These are phyloP conservation scores for Neophaeococcomyces mojaviensis DNA, from an alignment of 2,329 filamentous ascomycete species.

Conservation along the genomic window DNA sequence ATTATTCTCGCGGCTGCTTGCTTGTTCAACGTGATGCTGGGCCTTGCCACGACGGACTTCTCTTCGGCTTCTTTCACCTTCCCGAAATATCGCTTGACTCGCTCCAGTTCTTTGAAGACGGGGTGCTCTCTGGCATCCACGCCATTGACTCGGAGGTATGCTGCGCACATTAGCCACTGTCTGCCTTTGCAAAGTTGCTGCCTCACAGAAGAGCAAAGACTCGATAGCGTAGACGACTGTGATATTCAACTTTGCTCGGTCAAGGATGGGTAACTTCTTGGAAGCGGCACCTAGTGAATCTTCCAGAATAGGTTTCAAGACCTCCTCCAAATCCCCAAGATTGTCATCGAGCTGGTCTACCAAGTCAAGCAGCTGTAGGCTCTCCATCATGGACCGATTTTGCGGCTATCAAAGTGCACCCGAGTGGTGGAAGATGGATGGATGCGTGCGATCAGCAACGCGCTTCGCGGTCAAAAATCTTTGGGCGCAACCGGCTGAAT, in stretches of 20 bases:
- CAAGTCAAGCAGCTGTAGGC: background rate
- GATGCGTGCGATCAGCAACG: too few relatives aligned
- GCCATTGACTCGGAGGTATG: constrained; percentile 70
- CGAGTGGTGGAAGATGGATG: too few relatives aligned
- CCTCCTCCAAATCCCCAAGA: constrained; percentile 69
- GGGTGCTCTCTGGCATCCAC: constrained; percentile 75
- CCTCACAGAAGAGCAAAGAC: constrained; percentile 75
- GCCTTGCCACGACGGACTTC: constrained; percentile 39
- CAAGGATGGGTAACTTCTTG: constrained; percentile 77
- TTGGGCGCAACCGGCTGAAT: too few relatives aligned
- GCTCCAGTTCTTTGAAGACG: constrained; percentile 75
- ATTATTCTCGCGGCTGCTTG: constrained; percentile 74
- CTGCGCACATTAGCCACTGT: constrained; percentile 33
- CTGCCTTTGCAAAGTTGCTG: background rate
- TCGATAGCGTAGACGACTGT: constrained; percentile 82
- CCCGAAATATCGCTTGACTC: constrained; percentile 83
- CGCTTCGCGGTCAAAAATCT: too few relatives aligned
- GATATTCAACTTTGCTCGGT: constrained; percentile 91
- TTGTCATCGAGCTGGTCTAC: constrained; percentile 67
- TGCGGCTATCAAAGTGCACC: too few relatives aligned
- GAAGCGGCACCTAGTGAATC: constrained; percentile 59
- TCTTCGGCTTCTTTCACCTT: constrained; percentile 75
- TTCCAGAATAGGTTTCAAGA: constrained; percentile 65
- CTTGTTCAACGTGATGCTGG: constrained; percentile 58
- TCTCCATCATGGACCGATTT: constrained; percentile 1